Evolutionary conservation across 108 stramenopile genomes (phyloP), one percentile per base, ranked within the genome.

Genomic region (Licmophora abbreviata): DNA sequence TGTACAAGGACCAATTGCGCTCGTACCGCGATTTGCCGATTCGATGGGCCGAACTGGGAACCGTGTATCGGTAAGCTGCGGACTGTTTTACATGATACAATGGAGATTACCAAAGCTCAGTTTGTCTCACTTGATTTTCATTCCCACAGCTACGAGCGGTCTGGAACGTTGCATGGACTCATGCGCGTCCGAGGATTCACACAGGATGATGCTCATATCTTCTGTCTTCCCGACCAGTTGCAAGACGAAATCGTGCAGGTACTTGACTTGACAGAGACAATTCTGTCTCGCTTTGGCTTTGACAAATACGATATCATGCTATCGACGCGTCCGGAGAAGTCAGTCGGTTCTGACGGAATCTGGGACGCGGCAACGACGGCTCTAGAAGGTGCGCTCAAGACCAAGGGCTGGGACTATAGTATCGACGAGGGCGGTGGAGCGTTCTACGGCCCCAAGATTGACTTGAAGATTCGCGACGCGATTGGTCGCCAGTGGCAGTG

Each of bases 131-230:
- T n/a, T 36, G n/a, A 36, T n/a, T 36, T 36, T n/a, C 35, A 36
- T 36, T 36, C 26, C 12, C 59, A 44, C 44, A 73, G 94, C 34
- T 95, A 95, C 56, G 97, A 96, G 59, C 77, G 95, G 15, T 88
- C 85, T 14, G 95, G 95, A 29, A 98, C 97, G 10, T 71, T 98
- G 29, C 97, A 97, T 58, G 97, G 97, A 22, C 63, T 97, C 22
- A 87, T 97, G 78, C 71, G 97, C 14, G 97, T 97, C n/a, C 77
- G 97, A 15, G 97, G 97, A 8, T 97, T 97, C 75, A 93, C 92
- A 14, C 97, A 98, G 76, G 97, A 98, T 75, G 97, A 98, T 70
- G 97, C 94, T 6, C 97, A 98, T 68, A 92, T 98, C 57, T 98
- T 92, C 60, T 98, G 97, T 71, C 74, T 96, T 24, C 97, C 97